Percentiles rank a stretch among this genome's conserved stretches.
These are phyloP conservation scores for Camellia lanceoleosa DNA, from an alignment of 148 eudicot genomes.

Conservation along the genomic window DNA sequence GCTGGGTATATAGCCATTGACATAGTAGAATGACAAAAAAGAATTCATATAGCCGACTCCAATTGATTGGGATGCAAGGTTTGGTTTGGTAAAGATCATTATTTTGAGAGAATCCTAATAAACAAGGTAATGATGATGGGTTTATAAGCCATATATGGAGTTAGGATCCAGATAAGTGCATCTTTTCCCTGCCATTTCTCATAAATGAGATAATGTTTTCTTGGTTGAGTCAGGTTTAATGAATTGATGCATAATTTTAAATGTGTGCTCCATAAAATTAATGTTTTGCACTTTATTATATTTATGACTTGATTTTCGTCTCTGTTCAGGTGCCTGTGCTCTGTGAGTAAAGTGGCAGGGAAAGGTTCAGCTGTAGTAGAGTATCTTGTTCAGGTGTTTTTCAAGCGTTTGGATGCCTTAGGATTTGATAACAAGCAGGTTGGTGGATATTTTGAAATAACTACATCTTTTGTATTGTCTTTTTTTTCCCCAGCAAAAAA, in stretches of 20 bases:
- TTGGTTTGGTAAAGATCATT: not conserved
- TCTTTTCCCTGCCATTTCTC: not conserved
- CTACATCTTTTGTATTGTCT: not conserved
- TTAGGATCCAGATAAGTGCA: not conserved
- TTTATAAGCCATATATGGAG: not conserved
- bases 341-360: conserved; percentile 76
- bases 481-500: too few relatives aligned
- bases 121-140: not conserved
- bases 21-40: too few relatives aligned
- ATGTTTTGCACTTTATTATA: not conserved
- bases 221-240: not conserved
- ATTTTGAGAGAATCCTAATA: not conserved
- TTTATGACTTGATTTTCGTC: conserved; percentile 5
- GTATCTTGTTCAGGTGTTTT: conserved; percentile 77
- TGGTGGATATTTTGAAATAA: conserved; percentile 16
- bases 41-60: too few relatives aligned
- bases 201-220: not conserved
- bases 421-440: conserved; percentile 86
- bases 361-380: conserved; percentile 71
- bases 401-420: conserved; percentile 75
- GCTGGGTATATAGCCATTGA: too few relatives aligned
- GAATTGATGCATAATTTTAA: not conserved
- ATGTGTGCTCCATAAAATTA: not conserved
- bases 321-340: conserved; percentile 78
- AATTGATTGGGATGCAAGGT: too few relatives aligned